Evolutionary conservation across 345 rosid species (phyloP).

Genomic region (Murraya koenigii): DNA sequence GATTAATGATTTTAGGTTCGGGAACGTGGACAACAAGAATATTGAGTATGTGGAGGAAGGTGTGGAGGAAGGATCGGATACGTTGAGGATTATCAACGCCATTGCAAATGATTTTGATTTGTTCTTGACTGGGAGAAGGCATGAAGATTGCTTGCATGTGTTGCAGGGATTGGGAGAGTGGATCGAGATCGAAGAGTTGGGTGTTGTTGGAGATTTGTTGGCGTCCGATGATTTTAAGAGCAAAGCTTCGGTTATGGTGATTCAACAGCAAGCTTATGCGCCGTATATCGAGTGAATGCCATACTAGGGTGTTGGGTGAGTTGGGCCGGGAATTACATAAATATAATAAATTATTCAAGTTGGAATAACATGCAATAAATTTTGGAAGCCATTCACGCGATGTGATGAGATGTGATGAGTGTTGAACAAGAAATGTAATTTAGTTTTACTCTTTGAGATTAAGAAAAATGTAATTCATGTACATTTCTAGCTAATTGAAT

Average conservation of each 20-base stretch:
- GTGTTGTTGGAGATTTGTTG: slow-evolving; percentile 40
- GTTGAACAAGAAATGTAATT: no score
- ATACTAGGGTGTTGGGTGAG: background rate
- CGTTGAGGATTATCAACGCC: slow-evolving; percentile 1
- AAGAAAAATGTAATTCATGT: no score
- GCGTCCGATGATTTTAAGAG: slow-evolving; percentile 34
- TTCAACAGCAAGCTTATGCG: slow-evolving; percentile 34
- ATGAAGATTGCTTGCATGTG: slow-evolving; percentile 21
- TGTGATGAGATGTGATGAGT: no score
- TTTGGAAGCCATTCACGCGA: no score
- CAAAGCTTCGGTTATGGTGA: slow-evolving; percentile 31
- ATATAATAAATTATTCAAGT: no score
- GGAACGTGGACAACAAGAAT: background rate
- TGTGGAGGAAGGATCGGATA: background rate
- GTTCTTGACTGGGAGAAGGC: slow-evolving; percentile 44
- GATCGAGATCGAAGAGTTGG: slow-evolving; percentile 38
- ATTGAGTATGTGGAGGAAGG: background rate
- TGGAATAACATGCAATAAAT: no score
- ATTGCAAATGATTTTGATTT: slow-evolving; percentile 31
- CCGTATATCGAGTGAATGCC: background rate
- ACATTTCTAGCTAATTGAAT: no score
- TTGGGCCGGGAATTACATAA: no score
- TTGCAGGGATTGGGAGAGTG: slow-evolving; percentile 35
- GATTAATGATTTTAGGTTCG: slow-evolving; percentile 28
- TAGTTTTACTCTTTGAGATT: no score